Evolutionary conservation across 768 basidiomycete genomes (phyloP), one percentile per base, ranked within the genome.

Genomic region (Rhodosporidiobolus sp.): DNA sequence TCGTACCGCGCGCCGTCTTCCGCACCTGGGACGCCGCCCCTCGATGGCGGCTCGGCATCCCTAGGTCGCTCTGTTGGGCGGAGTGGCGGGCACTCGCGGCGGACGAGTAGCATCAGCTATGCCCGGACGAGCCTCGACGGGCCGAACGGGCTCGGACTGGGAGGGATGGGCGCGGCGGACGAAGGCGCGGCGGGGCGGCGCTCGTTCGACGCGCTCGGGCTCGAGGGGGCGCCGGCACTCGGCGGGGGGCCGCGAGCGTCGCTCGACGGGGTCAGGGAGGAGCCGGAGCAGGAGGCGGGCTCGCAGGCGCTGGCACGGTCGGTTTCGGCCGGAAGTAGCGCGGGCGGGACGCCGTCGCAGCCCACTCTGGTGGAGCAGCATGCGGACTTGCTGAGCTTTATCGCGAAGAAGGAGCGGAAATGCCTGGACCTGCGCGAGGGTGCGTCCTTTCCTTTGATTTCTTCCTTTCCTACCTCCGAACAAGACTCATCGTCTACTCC

Each of bases 371-470:
- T 69, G 14, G 76, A 77, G 71, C 63, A 64, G 52, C 63, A 77
- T 26, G 65, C 71, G 3, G 78, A 79, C 52, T 43, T 79, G 26
- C 58, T 79, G 5, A 75, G 70, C 49, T 75, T 79, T 58, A 77
- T 79, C 32, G 78, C 78, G 30, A 77, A 76, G 70, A 79, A 79
- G 72, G 78, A 79, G 69, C 61, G 78, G 28, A 76, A 74, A 54
- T 77, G 77, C 35, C 43, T 79, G 30, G 78, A 79, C 50, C 46
- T 79, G 49, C 61, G 78, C 20, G 78, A 79, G 64, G 78, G 78
- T 79, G 56, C 46, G 78, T 57, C 26, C 43, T 26, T 35, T n/a
- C 32, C 9, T 49, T 45, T 34, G 3, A 52, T 32, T 5, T 14
- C 26, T 11, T 12, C 20, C 26, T 54, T 34, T 35, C 38, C 14